Evolutionary conservation across 768 basidiomycete genomes (phyloP), one percentile per base, ranked within the genome.

Genomic region (Lyophyllum shimeji): DNA sequence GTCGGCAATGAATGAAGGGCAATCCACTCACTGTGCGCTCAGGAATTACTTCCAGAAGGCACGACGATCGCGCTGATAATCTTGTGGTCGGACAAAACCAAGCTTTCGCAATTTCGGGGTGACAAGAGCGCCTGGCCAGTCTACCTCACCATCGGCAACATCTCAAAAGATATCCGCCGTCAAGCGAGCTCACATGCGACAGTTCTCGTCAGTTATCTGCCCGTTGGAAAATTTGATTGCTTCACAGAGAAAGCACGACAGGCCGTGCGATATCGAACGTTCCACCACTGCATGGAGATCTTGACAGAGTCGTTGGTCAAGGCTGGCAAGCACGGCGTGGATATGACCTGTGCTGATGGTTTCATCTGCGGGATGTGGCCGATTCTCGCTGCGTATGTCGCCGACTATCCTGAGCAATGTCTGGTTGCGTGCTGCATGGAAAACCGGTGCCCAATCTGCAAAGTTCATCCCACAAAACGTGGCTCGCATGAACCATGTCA

Each of bases 121-220:
- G 70, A 77, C 53, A 73, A 78, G 56, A 47, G 47, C 18, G 71
- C 74, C 13, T 77, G 73, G 69, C 76, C 76, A 1, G 68, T 80
- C 0, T 79, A 80, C 53, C 57, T 79, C 0, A 69, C 73, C 0
- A 67, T 76, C 42, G 75, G 73, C 0, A 76, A 77, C 46, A 68
- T 78, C 7, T 21, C 46, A 0, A 77, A 76, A 47, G 58, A 56
- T 1, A 51, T 67, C 2, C 65, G 69, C 0, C 57, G 70, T 1
- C 44, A 71, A 53, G 65, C 71, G 0, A 64, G 63, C 2, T 23
- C 53, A 20, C 67, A 64, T 18, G 76, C 67, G 0, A 67, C 57
- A 0, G 57, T 75, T 0, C 62, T 77, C 0, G 18, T 78, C 1
- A 73, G 67, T 2, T 77, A 76, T 40, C 51, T 79, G 3, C 73